Conservation (phyloP, 179 eudicot genomes). For the Beta lomatogona region DNA sequence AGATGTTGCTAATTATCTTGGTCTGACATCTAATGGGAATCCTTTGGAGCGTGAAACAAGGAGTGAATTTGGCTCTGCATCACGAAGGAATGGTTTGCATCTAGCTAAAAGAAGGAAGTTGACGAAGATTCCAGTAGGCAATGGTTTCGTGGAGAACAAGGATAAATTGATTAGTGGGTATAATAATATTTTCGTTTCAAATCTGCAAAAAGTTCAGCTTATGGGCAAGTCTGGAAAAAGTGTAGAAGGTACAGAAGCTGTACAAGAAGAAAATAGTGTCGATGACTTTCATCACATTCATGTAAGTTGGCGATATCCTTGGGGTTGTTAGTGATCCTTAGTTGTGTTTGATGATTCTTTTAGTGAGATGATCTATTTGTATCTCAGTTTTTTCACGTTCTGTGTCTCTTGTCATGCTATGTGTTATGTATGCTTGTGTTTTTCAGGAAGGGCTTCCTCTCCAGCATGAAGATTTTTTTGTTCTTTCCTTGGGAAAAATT, state of each 20-base stretch:
- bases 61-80: conserved; percentile 42
- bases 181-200: conserved; percentile 32
- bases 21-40: conserved; percentile 39
- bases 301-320: conserved; percentile 36
- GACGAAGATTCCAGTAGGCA: conserved; percentile 32
- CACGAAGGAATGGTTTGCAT: conserved; percentile 43
- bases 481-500: conserved; percentile 70
- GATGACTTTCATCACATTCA: conserved; percentile 33
- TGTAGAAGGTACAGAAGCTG: conserved; percentile 30
- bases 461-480: conserved; percentile 77
- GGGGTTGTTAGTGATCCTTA: neutral
- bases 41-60: conserved; percentile 44
- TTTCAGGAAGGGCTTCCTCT: conserved; percentile 77
- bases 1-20: conserved; percentile 72
- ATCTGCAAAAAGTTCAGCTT: conserved; percentile 27
- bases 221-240: conserved; percentile 27
- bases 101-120: conserved; percentile 39
- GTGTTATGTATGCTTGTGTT: conserved; percentile 20
- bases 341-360: neutral
- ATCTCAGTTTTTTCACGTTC: neutral
- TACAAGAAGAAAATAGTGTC: conserved; percentile 33
- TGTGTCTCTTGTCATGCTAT: conserved; percentile 1
- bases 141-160: conserved; percentile 33
- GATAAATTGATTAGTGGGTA: conserved; percentile 31
- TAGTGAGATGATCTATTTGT: conserved; percentile 18